A percentile compares a stretch with the other conserved stretches of the same genome.
These are phyloP conservation scores for Aotearoamyces nothofagi DNA, from an alignment of 2,329 filamentous ascomycete species.

Conservation along the genomic window DNA sequence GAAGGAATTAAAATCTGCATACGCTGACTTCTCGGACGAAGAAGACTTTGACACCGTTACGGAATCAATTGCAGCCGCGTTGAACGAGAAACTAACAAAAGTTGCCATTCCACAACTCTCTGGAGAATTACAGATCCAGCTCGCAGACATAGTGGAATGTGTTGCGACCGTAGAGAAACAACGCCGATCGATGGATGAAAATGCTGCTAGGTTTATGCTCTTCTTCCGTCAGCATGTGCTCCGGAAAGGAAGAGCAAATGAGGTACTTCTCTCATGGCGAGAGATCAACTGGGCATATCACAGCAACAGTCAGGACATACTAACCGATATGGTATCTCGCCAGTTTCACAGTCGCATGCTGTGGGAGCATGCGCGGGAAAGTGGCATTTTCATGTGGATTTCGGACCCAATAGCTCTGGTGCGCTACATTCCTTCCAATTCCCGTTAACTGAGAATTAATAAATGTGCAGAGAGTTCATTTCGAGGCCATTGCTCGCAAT, in stretches of 20 bases:
- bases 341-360: constrained; percentile 68
- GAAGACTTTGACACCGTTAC: constrained; percentile 47
- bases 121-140: constrained; percentile 71
- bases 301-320: constrained; percentile 74
- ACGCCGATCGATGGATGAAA: constrained; percentile 77
- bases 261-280: constrained; percentile 55
- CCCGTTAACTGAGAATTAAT: constrained; percentile 4
- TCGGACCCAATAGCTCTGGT: constrained; percentile 63
- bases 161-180: constrained; percentile 74
- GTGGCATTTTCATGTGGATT: constrained; percentile 92
- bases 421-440: constrained; percentile 20
- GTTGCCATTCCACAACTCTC: constrained; percentile 68
- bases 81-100: constrained; percentile 64
- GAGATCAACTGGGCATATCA: constrained; percentile 82
- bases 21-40: constrained; percentile 31
- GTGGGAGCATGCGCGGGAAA: constrained; percentile 76
- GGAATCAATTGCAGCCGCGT: constrained; percentile 50
- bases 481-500: constrained; percentile 82
- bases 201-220: constrained; percentile 73
- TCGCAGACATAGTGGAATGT: constrained; percentile 75
- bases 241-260: constrained; percentile 46
- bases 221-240: constrained; percentile 75
- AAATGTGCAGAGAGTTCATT: constrained; percentile 47
- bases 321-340: constrained; percentile 66
- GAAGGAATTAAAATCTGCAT: constrained; percentile 24